Conservation (phyloP, 441 rosid genomes). For the Flueggea neowawraea region DNA sequence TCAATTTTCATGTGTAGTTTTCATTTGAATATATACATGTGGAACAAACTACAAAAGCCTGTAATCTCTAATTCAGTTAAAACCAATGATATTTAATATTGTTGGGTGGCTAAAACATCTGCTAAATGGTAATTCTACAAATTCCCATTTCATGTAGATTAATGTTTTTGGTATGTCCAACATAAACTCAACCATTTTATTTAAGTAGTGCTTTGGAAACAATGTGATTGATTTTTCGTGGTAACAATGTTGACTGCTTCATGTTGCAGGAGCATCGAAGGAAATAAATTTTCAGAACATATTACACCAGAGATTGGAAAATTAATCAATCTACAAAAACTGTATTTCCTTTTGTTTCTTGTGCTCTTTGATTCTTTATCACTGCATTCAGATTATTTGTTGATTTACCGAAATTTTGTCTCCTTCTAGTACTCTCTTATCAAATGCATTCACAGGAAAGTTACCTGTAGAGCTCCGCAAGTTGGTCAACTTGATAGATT, state of each 20-base stretch:
- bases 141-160: too few species aligned
- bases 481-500: slow-evolving; percentile 61
- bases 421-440: slow-evolving; percentile 50
- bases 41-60: too few species aligned
- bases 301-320: slow-evolving; percentile 73
- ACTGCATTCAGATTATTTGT: neutral
- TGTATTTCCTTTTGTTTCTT: slow-evolving; percentile 40
- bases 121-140: too few species aligned
- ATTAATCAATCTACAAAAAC: slow-evolving; percentile 52
- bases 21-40: too few species aligned
- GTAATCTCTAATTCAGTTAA: too few species aligned
- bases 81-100: too few species aligned
- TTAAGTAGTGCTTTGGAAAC: too few species aligned
- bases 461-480: slow-evolving; percentile 49
- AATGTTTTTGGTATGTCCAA: neutral
- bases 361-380: slow-evolving; percentile 12
- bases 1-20: too few species aligned
- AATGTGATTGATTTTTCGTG: too few species aligned
- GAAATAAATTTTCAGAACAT: slow-evolving; percentile 64
- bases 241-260: too few species aligned
- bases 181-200: too few species aligned
- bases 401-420: neutral
- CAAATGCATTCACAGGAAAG: slow-evolving; percentile 67
- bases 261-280: slow-evolving; percentile 77
- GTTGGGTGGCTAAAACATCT: too few species aligned